Conservation (phyloP, 805 yeast species). For the Wickerhamiella bombiphila region DNA sequence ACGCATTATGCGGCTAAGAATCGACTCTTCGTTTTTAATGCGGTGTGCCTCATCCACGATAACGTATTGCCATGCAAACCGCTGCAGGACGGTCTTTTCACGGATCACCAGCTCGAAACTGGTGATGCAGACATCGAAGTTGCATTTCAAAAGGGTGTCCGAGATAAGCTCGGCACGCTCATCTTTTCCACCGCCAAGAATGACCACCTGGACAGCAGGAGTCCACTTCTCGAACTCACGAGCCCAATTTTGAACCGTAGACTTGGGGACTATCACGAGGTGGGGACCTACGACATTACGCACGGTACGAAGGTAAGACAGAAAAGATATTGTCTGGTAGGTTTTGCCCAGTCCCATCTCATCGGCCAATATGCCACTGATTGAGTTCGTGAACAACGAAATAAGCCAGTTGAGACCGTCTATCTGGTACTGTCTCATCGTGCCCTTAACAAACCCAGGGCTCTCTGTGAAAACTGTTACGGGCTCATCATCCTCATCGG, state of each 20-base stretch:
- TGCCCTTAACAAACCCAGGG: slow-evolving; percentile 63
- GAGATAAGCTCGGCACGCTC: slow-evolving; percentile 49
- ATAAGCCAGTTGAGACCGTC: slow-evolving; percentile 95
- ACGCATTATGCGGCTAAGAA: slow-evolving; percentile 80
- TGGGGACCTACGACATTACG: slow-evolving; percentile 77
- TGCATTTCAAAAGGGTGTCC: slow-evolving; percentile 44
- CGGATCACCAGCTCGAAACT: slow-evolving; percentile 88
- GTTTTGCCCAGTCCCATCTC: slow-evolving; percentile 98
- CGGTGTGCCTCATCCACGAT: slow-evolving; percentile 94
- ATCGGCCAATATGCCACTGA: slow-evolving; percentile 90
- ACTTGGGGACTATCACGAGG: slow-evolving; percentile 84
- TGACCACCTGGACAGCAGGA: slow-evolving; percentile 74
- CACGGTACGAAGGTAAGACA: slow-evolving; percentile 70
- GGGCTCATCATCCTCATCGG: slow-evolving; percentile 20
- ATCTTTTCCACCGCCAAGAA: slow-evolving; percentile 79
- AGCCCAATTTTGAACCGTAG: slow-evolving; percentile 91
- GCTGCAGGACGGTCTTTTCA: slow-evolving; percentile 67
- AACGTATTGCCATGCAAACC: slow-evolving; percentile 83
- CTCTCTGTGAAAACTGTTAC: slow-evolving; percentile 66
- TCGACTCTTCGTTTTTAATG: slow-evolving; percentile 85
- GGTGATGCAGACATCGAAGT: slow-evolving; percentile 80
- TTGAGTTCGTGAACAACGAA: slow-evolving; percentile 64
- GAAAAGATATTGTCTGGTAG: slow-evolving; percentile 80
- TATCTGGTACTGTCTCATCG: slow-evolving; percentile 74
- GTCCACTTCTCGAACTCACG: slow-evolving; percentile 92